Conservation (phyloP, 768 basidiomycete species). For the Pleurotus sapidus region DNA sequence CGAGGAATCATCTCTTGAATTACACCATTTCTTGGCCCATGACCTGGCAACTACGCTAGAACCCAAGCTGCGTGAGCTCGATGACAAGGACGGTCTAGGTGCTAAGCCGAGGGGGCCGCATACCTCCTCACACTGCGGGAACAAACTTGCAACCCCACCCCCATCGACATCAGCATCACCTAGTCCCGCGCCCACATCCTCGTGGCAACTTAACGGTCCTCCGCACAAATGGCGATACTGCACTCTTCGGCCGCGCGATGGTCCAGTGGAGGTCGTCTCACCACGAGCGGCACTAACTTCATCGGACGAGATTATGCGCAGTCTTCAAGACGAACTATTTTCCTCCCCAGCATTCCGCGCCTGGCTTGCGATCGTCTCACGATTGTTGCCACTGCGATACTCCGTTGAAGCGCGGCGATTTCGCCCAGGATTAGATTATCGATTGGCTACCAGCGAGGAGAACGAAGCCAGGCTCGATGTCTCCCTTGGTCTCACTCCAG, state of each 20-base stretch:
- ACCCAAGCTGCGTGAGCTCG: conserved; percentile 58
- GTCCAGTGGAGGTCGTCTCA: conserved; percentile 39
- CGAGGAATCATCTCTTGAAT: conserved; percentile 83
- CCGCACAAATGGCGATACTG: conserved; percentile 96
- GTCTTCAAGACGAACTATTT: conserved; percentile 76
- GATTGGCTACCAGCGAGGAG: conserved; percentile 85
- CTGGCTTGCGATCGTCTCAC: conserved; percentile 79
- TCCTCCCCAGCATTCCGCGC: conserved; percentile 80
- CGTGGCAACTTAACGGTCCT: conserved; percentile 80
- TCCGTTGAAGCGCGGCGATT: conserved; percentile 83
- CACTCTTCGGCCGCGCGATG: conserved; percentile 43
- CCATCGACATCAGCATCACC: neutral
- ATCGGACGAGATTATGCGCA: conserved; percentile 58
- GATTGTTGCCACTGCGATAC: conserved; percentile 69
- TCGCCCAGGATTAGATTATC: conserved; percentile 92
- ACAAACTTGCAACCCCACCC: conserved; percentile 19
- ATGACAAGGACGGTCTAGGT: conserved; percentile 62
- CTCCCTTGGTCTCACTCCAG: conserved; percentile 82
- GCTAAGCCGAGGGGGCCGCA: conserved; percentile 44
- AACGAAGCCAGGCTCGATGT: conserved; percentile 82
- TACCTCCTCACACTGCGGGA: conserved; percentile 73
- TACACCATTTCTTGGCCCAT: conserved; percentile 79
- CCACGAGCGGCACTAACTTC: conserved; percentile 51
- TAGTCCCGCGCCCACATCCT: conserved; percentile 7
- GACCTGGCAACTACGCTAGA: conserved; percentile 69